Evolutionary conservation across 202 grass and related monocot genomes (phyloP).

Genomic region (Schoenoplectus triqueter): DNA sequence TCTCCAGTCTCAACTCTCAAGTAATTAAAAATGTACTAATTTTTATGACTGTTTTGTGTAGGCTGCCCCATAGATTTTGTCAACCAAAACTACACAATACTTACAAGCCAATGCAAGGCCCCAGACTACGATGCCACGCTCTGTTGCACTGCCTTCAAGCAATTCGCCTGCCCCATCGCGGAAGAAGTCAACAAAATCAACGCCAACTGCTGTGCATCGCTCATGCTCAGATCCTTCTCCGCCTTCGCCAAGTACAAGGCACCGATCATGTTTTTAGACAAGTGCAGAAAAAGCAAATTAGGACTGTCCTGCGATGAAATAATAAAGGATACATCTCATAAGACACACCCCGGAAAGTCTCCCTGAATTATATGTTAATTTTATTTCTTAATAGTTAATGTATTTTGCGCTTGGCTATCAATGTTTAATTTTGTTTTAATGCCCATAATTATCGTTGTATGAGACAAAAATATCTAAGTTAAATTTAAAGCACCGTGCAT

Average conservation of each 20-base stretch:
- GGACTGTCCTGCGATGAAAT: background rate
- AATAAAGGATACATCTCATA: background rate
- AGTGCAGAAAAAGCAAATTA: conserved; percentile 57
- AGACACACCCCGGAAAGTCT: background rate
- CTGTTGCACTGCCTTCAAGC: conserved; percentile 66
- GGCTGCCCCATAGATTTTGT: conserved; percentile 72
- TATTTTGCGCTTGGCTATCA: background rate
- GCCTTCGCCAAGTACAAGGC: conserved; percentile 63
- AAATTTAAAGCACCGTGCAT: no score
- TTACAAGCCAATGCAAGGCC: conserved; percentile 84
- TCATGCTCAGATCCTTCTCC: conserved; percentile 82
- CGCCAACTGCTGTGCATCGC: conserved; percentile 51
- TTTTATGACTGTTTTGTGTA: conserved; percentile 17
- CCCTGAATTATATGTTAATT: background rate
- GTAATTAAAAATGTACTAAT: background rate
- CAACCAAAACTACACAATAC: conserved; percentile 73
- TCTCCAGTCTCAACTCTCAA: no score
- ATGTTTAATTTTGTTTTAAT: no score
- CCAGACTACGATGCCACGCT: conserved; percentile 50
- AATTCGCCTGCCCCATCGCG: conserved; percentile 69
- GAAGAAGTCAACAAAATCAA: conserved; percentile 51
- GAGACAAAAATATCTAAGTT: no score
- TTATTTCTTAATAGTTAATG: background rate
- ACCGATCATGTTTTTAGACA: conserved; percentile 61
- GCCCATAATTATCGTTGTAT: no score